phyloP scores from a whole-genome alignment of 495 filamentous ascomycete species.

The Extremus antarcticus region DNA sequence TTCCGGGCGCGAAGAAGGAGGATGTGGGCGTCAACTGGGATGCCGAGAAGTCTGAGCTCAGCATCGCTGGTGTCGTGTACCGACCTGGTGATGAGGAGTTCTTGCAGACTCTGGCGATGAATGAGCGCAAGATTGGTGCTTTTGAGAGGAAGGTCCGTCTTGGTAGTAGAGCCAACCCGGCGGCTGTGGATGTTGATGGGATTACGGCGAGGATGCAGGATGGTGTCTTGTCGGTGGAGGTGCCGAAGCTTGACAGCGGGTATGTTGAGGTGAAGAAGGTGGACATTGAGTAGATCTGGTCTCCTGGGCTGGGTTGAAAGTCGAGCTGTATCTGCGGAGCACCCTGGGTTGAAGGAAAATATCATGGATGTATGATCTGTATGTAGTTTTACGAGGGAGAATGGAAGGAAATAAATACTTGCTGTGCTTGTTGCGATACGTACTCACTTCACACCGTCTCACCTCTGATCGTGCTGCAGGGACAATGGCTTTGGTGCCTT shows the following conservation, averaged over 20 bases:
- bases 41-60: constrained; percentile 50
- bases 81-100: constrained; percentile 62
- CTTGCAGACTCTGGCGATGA: constrained; percentile 50
- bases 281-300: constrained; percentile 47
- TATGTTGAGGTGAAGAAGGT: constrained; percentile 51
- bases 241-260: constrained; percentile 56
- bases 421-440: too few relatives aligned
- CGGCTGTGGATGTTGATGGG: constrained; percentile 48
- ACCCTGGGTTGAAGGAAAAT: too few relatives aligned
- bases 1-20: constrained; percentile 67
- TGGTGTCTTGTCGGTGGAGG: constrained; percentile 44
- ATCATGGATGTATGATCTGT: too few relatives aligned
- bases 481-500: too few relatives aligned
- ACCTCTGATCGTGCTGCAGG: too few relatives aligned
- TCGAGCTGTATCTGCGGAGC: too few relatives aligned
- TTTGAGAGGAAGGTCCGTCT: constrained; percentile 62
- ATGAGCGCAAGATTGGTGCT: constrained; percentile 56
- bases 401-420: too few relatives aligned
- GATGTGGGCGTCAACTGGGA: constrained; percentile 70
- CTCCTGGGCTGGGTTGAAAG: too few relatives aligned
- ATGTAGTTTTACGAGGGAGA: too few relatives aligned
- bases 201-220: constrained; percentile 66
- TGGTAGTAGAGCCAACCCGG: constrained; percentile 43
- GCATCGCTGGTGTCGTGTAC: constrained; percentile 59
- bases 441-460: too few relatives aligned